Base-by-base conservation (phyloP, 2,329 filamentous ascomycete genomes). In the Monosporascus sp. region DNA sequence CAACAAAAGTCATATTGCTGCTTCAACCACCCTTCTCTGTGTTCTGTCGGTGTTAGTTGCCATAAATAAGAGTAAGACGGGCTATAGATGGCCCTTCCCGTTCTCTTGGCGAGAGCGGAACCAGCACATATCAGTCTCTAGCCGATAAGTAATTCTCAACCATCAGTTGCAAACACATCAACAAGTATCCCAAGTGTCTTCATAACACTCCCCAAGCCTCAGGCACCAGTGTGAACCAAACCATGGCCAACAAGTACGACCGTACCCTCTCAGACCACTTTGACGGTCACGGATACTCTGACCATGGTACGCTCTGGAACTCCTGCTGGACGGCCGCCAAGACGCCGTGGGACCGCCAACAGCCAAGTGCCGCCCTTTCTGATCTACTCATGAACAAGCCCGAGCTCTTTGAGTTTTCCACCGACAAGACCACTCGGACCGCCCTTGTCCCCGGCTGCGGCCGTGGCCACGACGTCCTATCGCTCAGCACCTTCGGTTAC, bases 401-500 rank as follows among this genome's bases (percentile, higher is more conserved):
- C 17, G 38, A 41, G 15, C 38, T 41, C 38, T 41, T 41, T 18
- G 38, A 41, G 17, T n/a, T 17, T 11, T 11, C 38, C 9, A 41
- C 38, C 5, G 9, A 11, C 6, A 20, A 20, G 38, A 20, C 38
- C 38, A 41, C 38, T 11, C 17, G 18, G 5, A 17, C 17, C 5
- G 42, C 42, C 3, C 42, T 46, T 15, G 42, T 46, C 14, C 42
- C 42, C 14, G 84, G 84, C 1, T 87, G 84, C 62, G 84, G 84
- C 0, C 74, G 78, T 49, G 84, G 84, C 2, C 84, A 86, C 55
- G 84, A 88, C 67, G 79, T 86, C 2, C 72, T 81, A 25, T 67
- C 86, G 48, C 74, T 88, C 25, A 78, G 81, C 8, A 79, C 79
- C 41, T 78, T 80, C 61, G 84, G 84, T 1, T 85, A 81, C 58